Evolutionary conservation across 2,329 filamentous ascomycete species (phyloP).

Genomic region (Pyricularia grisea): DNA sequence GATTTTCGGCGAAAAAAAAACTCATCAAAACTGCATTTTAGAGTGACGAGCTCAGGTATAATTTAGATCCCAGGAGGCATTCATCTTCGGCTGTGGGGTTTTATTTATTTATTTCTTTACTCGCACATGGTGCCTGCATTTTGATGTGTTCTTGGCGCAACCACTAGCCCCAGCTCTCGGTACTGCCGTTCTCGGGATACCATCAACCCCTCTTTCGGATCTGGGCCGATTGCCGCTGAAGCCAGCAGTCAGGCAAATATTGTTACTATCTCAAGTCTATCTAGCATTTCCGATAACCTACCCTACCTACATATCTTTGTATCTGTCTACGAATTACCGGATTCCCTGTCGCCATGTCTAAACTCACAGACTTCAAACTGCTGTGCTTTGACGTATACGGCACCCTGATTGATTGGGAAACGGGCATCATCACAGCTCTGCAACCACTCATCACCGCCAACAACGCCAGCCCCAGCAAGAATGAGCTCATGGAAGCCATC

Average conservation of each 20-base stretch:
- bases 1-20: neutral
- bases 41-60: neutral
- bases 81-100: neutral
- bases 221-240: no score
- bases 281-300: no score
- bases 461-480: neutral
- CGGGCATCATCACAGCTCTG: constrained; percentile 49
- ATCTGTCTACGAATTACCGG: no score
- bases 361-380: constrained; percentile 19
- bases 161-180: no score
- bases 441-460: constrained; percentile 30
- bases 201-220: no score
- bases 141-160: no score
- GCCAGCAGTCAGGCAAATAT: no score
- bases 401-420: constrained; percentile 71
- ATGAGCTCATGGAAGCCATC: constrained; percentile 22
- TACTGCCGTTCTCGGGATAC: no score
- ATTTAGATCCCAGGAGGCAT: neutral
- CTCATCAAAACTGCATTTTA: neutral
- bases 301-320: neutral
- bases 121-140: neutral
- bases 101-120: neutral
- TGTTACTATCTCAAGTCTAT: no score
- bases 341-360: constrained; percentile 3
- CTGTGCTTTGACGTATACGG: constrained; percentile 74